Percentiles rank a stretch among this genome's conserved stretches.
phyloP scores from a whole-genome alignment of 176 grass and related monocot species.

The Puya raimondii region DNA sequence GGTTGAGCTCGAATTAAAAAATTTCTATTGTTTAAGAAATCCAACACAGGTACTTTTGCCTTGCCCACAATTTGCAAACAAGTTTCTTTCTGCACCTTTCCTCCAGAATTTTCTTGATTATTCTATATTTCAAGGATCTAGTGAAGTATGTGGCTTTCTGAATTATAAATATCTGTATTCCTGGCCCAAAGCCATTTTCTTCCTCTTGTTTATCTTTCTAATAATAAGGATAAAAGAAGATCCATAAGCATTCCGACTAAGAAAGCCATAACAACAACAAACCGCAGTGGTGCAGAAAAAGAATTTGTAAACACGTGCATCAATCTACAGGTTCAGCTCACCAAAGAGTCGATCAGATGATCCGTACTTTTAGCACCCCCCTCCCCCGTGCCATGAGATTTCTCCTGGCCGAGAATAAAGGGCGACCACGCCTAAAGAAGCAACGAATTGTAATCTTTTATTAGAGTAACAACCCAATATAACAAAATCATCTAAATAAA shows the following conservation, averaged over 20 bases:
- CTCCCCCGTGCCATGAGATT: slow-evolving; percentile 13
- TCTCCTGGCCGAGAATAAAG: slow-evolving; percentile 48
- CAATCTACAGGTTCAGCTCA: slow-evolving; percentile 40
- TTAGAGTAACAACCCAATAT: not conserved
- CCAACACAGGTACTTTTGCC: too few relatives aligned
- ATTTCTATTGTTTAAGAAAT: too few relatives aligned
- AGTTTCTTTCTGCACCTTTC: too few relatives aligned
- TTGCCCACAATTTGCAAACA: too few relatives aligned
- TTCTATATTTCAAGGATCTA: too few relatives aligned
- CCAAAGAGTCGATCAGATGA: slow-evolving; percentile 56
- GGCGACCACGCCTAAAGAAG: slow-evolving; percentile 68
- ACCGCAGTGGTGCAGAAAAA: not conserved
- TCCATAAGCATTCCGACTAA: not conserved
- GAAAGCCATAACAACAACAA: not conserved
- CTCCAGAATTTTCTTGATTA: too few relatives aligned
- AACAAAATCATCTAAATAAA: not conserved
- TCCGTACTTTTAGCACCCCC: slow-evolving; percentile 14
- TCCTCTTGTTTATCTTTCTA: not conserved
- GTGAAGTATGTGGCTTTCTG: too few relatives aligned
- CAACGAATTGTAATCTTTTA: not conserved
- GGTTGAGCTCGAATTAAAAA: too few relatives aligned
- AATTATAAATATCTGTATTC: too few relatives aligned
- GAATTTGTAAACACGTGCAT: slow-evolving; percentile 8
- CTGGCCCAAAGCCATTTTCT: not conserved
- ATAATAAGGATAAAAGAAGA: not conserved